Base-by-base conservation (phyloP, 2,329 filamentous ascomycete genomes). In the Aspergillus pseudotamarii region DNA sequence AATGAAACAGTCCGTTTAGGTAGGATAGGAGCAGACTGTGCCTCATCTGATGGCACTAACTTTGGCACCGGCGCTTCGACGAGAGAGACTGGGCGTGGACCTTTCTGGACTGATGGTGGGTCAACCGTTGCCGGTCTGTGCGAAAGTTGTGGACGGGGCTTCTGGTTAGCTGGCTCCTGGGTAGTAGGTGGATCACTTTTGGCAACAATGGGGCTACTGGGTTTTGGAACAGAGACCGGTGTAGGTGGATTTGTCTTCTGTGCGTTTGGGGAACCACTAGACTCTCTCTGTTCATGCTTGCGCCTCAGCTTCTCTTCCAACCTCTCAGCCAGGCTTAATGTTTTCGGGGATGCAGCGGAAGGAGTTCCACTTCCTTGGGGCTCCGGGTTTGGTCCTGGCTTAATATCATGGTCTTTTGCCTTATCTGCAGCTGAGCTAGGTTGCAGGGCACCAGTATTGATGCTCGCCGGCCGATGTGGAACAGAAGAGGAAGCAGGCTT, bases 261-360 rank as follows among this genome's bases (percentile, higher is more conserved):
- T 19, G 28, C 57, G 34, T 43, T 26, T 38, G 58, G 59, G 63
- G 30, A 32, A 60, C 58, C 9, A 61, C 66, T 34, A 9, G 65
- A 57, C 10, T 72, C 72, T 41, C 70, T 69, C 30, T 63, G 66
- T 50, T 75, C 71, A 38, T 73, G 73, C 53, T 74, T 71, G 36
- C 66, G 66, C 30, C 71, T 68, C 19, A 77, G 67, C 51, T 77
- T 78, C 64, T 76, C 74, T 26, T 60, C 48, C 28, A 32, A n/a
- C 10, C 28, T 51, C 30, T 51, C 48, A 8, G 48, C 74, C 51
- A 78, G 64, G 19, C 58, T 64, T 5, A 59, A 32, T 34, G 32
- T 34, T 66, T 70, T 16, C 60, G 69, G 51, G 57, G 19, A 8
- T 16, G 57, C 58, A 12, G 58, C 64, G 30, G 56, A 62, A 46